Conservation (phyloP, 192 early-diverging fungal genomes). For the Coemansia sp. region DNA sequence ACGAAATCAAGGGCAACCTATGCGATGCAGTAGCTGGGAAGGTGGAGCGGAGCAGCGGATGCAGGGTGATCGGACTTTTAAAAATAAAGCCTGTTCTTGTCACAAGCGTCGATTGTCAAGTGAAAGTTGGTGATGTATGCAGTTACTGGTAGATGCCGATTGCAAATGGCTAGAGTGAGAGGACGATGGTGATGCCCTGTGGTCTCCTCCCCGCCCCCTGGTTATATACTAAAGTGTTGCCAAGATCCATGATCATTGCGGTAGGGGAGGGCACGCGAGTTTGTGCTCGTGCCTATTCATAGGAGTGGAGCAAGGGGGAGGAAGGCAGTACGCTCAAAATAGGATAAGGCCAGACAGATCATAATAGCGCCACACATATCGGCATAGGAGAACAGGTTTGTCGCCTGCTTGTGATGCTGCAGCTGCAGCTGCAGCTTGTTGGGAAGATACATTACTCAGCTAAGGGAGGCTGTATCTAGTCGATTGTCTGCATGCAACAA, state of each 20-base stretch:
- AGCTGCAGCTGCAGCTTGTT: not conserved
- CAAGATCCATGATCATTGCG: constrained; percentile 5
- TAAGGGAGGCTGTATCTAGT: not conserved
- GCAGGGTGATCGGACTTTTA: not conserved
- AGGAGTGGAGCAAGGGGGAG: not conserved
- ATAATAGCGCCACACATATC: constrained; percentile 12
- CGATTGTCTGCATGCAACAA: constrained; percentile 9
- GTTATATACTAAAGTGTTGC: constrained; percentile 8
- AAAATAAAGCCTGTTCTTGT: not conserved
- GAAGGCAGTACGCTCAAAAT: not conserved
- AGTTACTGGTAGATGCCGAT: not conserved
- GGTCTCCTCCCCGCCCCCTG: not conserved
- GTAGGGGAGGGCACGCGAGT: constrained; percentile 2
- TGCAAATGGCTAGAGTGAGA: not conserved
- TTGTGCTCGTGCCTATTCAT: constrained; percentile 5
- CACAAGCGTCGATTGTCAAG: not conserved
- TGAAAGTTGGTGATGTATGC: not conserved
- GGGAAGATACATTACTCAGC: constrained; percentile 7
- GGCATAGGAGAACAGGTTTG: constrained; percentile 3
- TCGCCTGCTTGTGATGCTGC: not conserved
- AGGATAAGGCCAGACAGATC: constrained; percentile 5
- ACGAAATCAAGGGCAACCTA: not conserved
- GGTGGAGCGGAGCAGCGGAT: not conserved
- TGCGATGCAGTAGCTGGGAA: not conserved
- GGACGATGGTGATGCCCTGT: not conserved